Conservation (phyloP, 2,329 filamentous ascomycete genomes). For the Chrysosphaeria jannelii region DNA sequence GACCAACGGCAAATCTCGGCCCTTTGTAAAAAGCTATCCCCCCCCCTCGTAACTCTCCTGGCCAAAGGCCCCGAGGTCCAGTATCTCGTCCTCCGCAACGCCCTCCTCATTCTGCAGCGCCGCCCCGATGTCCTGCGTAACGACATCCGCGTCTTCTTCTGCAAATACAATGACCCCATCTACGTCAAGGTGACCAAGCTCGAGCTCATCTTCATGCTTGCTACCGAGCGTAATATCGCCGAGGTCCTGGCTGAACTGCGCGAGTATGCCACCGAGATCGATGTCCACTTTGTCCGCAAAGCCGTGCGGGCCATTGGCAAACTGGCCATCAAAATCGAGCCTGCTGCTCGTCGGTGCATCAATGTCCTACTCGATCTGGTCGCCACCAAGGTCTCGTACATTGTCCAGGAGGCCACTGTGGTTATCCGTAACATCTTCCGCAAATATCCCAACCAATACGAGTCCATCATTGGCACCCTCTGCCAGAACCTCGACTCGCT, state of each 20-base stretch:
- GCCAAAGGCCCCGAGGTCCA: constrained; percentile 97
- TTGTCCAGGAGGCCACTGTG: constrained; percentile 93
- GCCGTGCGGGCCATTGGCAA: constrained; percentile 94
- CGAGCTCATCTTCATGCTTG: constrained; percentile 96
- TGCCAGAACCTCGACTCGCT: constrained; percentile 91
- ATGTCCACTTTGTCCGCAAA: constrained; percentile 95
- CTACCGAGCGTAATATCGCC: constrained; percentile 79
- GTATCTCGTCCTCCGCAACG: constrained; percentile 80
- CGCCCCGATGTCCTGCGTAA: constrained; percentile 81
- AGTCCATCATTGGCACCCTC: constrained; percentile 83
- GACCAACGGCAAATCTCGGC: constrained; percentile 69
- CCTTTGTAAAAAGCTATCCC: constrained; percentile 76
- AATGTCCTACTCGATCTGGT: constrained; percentile 78
- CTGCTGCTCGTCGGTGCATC: constrained; percentile 71
- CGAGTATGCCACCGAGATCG: constrained; percentile 94
- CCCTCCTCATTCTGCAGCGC: constrained; percentile 72
- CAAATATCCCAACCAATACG: constrained; percentile 96
- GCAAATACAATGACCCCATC: constrained; percentile 98
- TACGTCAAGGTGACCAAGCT: constrained; percentile 98
- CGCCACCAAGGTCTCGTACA: constrained; percentile 93
- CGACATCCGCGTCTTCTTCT: constrained; percentile 96
- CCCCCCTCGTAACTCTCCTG: constrained; percentile 74
- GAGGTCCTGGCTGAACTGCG: constrained; percentile 81
- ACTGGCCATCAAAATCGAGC: constrained; percentile 94
- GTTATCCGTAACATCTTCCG: constrained; percentile 98